phyloP scores from a whole-genome alignment of 768 basidiomycete species.

The Mycena capillaripes region DNA sequence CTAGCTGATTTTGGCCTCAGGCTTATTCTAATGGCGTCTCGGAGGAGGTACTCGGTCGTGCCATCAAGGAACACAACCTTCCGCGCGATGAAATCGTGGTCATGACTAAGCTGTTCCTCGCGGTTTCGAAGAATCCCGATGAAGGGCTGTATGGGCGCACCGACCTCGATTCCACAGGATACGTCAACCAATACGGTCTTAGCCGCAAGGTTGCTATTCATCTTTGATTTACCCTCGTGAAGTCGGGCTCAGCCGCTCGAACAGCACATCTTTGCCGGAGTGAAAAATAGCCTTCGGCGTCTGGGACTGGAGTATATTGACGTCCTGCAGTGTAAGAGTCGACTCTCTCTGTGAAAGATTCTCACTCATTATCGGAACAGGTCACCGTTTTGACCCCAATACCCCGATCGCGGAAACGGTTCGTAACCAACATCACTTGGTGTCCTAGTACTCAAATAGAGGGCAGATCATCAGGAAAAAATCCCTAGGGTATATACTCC shows the following conservation, averaged over 20 bases:
- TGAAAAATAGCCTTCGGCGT: conserved; percentile 73
- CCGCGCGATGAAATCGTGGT: not conserved
- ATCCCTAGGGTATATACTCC: too few relatives aligned
- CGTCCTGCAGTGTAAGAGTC: conserved; percentile 73
- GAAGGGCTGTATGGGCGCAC: not conserved
- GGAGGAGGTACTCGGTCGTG: not conserved
- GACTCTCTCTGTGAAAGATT: not conserved
- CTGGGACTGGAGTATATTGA: conserved; percentile 85
- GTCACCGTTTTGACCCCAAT: conserved; percentile 68
- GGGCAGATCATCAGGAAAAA: too few relatives aligned
- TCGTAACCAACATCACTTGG: too few relatives aligned
- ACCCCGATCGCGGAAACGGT: conserved; percentile 73
- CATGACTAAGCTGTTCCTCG: not conserved
- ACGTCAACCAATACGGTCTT: not conserved
- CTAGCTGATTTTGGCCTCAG: not conserved
- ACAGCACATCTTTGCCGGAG: conserved; percentile 80
- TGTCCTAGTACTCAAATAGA: too few relatives aligned
- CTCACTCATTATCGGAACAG: conserved; percentile 48
- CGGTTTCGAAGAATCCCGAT: not conserved
- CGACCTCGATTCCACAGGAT: not conserved
- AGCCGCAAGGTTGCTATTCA: not conserved
- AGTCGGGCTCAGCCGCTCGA: not conserved
- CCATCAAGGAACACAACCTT: conserved; percentile 1
- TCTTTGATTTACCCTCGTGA: too few relatives aligned
- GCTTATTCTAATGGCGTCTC: not conserved